Base-by-base conservation (phyloP, 192 early-diverging fungal genomes). In the Coemansia sp. region DNA sequence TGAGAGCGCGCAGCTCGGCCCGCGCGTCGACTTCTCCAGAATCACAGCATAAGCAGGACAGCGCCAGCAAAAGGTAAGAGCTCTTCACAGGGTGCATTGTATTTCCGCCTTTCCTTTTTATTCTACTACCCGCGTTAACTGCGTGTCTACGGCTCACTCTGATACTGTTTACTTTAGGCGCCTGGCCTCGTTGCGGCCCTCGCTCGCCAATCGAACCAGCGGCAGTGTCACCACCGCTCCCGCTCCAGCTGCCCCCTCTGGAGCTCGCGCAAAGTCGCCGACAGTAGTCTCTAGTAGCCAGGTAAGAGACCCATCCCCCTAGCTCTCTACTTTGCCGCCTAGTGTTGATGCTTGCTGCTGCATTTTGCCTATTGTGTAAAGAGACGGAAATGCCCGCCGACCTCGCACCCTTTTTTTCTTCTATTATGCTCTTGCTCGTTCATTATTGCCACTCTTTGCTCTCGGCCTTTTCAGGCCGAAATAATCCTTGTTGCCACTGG, bases 121-220 rank as follows among this genome's bases (percentile, higher is more conserved):
- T 2, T 36, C 39, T 4, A 27, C 15, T n/a, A 26, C 46, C 24
- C 27, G 46, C 22, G 46, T 50, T 50, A 50, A 50, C 46, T 50
- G 46, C 26, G 24, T 27, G 26, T 14, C 46, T 50, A 50, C 46
- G 22, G 12, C 19, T 12, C 46, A 27, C 26, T 29, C 14, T 50
- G 46, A 50, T 50, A 50, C 46, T 50, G 46, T 50, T 50, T 50
- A 50, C 46, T 50, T 14, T 50, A 50, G 46, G 22, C 46, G 46
- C 46, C 46, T 50, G 46, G 22, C 46, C 46, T 50, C 46, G 46
- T 50, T 50, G 46, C 46, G 46, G 24, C 46, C 46, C 26, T 50
- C 46, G 14, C 46, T 50, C 26, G 22, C 46, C 7, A 50, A 50
- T 50, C 46, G 46, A 50, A 27, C 24, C 26, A 50, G 24, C 24